A percentile compares a stretch with the other conserved stretches of the same genome.
These are phyloP conservation scores for Nannizziopsis barbatae DNA, from an alignment of 2,329 filamentous ascomycete species.

Conservation along the genomic window DNA sequence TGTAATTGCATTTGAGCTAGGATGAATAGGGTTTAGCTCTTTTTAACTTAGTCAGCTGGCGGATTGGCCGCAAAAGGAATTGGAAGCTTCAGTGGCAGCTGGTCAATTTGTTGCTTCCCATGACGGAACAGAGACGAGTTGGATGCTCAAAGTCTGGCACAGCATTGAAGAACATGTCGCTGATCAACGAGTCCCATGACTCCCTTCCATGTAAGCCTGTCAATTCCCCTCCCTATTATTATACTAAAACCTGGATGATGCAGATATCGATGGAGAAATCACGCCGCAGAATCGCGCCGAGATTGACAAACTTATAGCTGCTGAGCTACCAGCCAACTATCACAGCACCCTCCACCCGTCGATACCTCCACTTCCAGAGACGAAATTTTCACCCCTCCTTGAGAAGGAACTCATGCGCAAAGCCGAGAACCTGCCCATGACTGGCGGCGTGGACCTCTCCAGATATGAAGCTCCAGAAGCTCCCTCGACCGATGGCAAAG, in stretches of 20 bases:
- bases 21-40: too few species aligned
- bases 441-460: conserved; percentile 56
- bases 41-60: too few species aligned
- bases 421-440: conserved; percentile 46
- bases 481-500: conserved; percentile 30
- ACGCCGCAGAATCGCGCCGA: conserved; percentile 49
- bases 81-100: too few species aligned
- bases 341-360: conserved; percentile 45
- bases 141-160: background rate
- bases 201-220: conserved; percentile 61
- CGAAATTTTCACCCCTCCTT: conserved; percentile 56
- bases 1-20: too few species aligned
- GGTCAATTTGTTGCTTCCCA: too few species aligned
- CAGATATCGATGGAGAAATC: conserved; percentile 72
- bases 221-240: conserved; percentile 8
- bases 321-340: conserved; percentile 49
- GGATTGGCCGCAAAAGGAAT: too few species aligned
- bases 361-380: conserved; percentile 43
- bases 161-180: conserved; percentile 44
- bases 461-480: conserved; percentile 73
- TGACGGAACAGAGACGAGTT: too few species aligned
- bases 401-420: conserved; percentile 58
- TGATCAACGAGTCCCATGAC: conserved; percentile 61
- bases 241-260: conserved; percentile 11
- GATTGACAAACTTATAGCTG: conserved; percentile 57